Conservation (phyloP, 2,329 filamentous ascomycete genomes). For the Coniochaeta prunicola region DNA sequence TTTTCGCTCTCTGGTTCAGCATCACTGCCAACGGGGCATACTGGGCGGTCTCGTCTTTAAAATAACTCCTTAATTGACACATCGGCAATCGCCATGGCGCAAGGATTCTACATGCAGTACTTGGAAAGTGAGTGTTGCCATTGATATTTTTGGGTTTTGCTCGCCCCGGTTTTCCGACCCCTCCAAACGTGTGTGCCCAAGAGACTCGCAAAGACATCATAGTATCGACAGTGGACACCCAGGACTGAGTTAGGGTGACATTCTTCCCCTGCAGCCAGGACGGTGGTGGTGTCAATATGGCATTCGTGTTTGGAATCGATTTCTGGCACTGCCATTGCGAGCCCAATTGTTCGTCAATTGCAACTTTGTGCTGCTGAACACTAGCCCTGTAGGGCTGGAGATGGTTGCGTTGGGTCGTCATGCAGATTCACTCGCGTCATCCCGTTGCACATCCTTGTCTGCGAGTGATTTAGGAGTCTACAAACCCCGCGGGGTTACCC, state of each 20-base stretch:
- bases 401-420: slow-evolving; percentile 24
- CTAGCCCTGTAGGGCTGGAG: slow-evolving; percentile 18
- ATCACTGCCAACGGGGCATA: background rate
- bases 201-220: background rate
- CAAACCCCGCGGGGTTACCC: slow-evolving; percentile 7
- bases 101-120: slow-evolving; percentile 65
- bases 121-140: slow-evolving; percentile 58
- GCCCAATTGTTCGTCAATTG: slow-evolving; percentile 1
- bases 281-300: background rate
- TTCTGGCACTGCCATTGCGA: background rate
- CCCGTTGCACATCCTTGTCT: slow-evolving; percentile 6
- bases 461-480: background rate
- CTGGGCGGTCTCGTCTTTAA: background rate
- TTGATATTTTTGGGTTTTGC: background rate
- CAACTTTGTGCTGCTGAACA: background rate
- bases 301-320: background rate
- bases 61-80: slow-evolving; percentile 4
- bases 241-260: background rate
- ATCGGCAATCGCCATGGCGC: slow-evolving; percentile 38
- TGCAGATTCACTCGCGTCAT: slow-evolving; percentile 23
- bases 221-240: background rate
- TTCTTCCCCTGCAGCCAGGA: background rate
- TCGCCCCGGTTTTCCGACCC: background rate
- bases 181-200: background rate
- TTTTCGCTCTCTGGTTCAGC: slow-evolving; percentile 6